A percentile compares a stretch with the other conserved stretches of the same genome.
Conservation (phyloP, 176 grass and related monocot species). For the Puccinellia tenuiflora region DNA sequence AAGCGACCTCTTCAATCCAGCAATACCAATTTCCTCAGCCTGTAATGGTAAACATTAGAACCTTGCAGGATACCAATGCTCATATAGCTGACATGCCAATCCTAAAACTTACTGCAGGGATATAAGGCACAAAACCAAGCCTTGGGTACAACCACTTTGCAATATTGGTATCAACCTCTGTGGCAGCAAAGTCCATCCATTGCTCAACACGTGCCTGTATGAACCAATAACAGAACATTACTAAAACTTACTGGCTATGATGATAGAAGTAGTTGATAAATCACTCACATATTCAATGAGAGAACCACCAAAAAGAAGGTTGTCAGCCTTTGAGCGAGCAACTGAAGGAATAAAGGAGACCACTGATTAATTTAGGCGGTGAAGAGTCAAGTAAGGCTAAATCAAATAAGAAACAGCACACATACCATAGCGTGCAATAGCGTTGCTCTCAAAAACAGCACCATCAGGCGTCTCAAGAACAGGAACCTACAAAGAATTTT, state of each 20-base stretch:
- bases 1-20: constrained; percentile 64
- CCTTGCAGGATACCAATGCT: not conserved
- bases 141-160: constrained; percentile 64
- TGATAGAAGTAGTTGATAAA: not conserved
- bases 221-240: not conserved
- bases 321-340: constrained; percentile 62
- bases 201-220: constrained; percentile 74
- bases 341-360: constrained; percentile 38
- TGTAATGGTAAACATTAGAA: constrained; percentile 16
- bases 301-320: constrained; percentile 59
- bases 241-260: not conserved
- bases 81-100: not conserved
- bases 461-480: constrained; percentile 95
- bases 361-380: not conserved
- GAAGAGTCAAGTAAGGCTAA: not conserved
- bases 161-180: constrained; percentile 67
- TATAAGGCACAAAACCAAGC: constrained; percentile 43
- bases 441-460: constrained; percentile 90
- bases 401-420: not conserved
- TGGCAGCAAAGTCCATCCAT: constrained; percentile 79
- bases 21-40: constrained; percentile 63
- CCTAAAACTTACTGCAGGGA: constrained; percentile 42
- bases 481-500: constrained; percentile 48
- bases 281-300: constrained; percentile 81
- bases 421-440: constrained; percentile 86